Base-by-base conservation (phyloP, 192 early-diverging fungal genomes). In the Linnemannia schmuckeri region DNA sequence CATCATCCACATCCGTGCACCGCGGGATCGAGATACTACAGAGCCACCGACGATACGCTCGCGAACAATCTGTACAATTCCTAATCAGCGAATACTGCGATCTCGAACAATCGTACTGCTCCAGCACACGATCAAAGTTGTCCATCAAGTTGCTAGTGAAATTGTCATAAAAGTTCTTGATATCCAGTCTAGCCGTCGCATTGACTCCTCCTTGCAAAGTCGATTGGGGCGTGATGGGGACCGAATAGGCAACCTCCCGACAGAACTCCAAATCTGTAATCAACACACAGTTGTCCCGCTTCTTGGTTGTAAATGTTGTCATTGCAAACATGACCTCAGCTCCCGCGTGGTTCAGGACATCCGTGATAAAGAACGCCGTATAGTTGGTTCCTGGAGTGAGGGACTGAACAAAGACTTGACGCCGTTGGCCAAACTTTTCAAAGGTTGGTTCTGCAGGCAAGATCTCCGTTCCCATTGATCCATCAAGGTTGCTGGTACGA, bases 21-120 rank as follows among this genome's bases (percentile, higher is more conserved):
- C 93, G 91, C 24, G 93, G 93, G 57, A 93, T 92, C 40, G 88
- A 79, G 13, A 92, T 86, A 30, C 89, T 70, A 41, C 93, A 93
- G 20, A 93, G 79, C 93, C 93, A 93, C 22, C 89, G 79, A 69
- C 91, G 91, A 57, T 93, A 93, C 68, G 90, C 90, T 12, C 76
- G 76, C 17, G 70, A 61, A 79, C 93, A 93, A 74, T 93, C 93
- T 35, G 78, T 85, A 69, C 93, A 93, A 52, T 90, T 91, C 24
- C 91, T 88, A 24, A 92, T 88, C 54, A 93, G 85, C 6, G 93
- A 93, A 69, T 92, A 93, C 54, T 90, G 83, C 1, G 93, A 88
- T 6, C 78, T 79, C 3, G 90, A 52, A 73, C 93, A 93, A 68
- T 91, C 88, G 78, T 89, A 93, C 71, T 92, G 91, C 1, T 41